Evolutionary conservation across 192 early-diverging fungal genomes (phyloP).

Genomic region (Phlyctochytrium arcticum): DNA sequence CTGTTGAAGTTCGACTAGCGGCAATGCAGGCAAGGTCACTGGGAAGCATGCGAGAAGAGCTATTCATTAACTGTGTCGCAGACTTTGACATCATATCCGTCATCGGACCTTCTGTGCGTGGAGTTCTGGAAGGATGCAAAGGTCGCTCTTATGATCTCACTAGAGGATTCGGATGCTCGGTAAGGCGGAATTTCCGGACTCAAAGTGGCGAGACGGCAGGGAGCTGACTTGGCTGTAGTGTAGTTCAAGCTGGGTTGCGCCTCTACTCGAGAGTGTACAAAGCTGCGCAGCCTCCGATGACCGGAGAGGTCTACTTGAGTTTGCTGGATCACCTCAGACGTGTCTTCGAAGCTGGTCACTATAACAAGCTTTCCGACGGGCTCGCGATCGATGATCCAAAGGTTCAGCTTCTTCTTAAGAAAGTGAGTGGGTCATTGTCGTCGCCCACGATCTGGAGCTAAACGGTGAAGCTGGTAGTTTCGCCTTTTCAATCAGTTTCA

Average conservation of each 20-base stretch:
- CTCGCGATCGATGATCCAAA: slow-evolving; percentile 27
- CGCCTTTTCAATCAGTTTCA: slow-evolving; percentile 51
- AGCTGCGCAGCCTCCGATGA: slow-evolving; percentile 45
- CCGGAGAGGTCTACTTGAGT: slow-evolving; percentile 45
- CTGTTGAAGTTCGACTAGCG: slow-evolving; percentile 24
- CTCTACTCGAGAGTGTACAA: slow-evolving; percentile 45
- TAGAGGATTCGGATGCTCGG: slow-evolving; percentile 40
- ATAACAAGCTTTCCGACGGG: slow-evolving; percentile 27
- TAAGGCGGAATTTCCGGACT: background rate
- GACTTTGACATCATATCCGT: slow-evolving; percentile 37
- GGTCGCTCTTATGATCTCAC: slow-evolving; percentile 22
- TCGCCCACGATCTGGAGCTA: slow-evolving; percentile 1
- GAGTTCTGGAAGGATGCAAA: slow-evolving; percentile 52
- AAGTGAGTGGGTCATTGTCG: slow-evolving; percentile 22
- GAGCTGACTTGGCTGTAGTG: background rate
- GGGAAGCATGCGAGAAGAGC: background rate
- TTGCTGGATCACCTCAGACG: slow-evolving; percentile 31
- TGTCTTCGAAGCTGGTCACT: slow-evolving; percentile 25
- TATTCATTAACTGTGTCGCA: background rate
- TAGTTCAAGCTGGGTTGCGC: slow-evolving; percentile 29
- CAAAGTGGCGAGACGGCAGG: background rate
- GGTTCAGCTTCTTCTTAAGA: slow-evolving; percentile 32
- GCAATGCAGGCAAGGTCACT: slow-evolving; percentile 37
- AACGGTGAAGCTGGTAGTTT: slow-evolving; percentile 29
- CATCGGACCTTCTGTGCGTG: slow-evolving; percentile 40